These are phyloP conservation scores for Glycyrrhiza uralensis DNA, from an alignment of 306 rosid species.

Conservation along the genomic window DNA sequence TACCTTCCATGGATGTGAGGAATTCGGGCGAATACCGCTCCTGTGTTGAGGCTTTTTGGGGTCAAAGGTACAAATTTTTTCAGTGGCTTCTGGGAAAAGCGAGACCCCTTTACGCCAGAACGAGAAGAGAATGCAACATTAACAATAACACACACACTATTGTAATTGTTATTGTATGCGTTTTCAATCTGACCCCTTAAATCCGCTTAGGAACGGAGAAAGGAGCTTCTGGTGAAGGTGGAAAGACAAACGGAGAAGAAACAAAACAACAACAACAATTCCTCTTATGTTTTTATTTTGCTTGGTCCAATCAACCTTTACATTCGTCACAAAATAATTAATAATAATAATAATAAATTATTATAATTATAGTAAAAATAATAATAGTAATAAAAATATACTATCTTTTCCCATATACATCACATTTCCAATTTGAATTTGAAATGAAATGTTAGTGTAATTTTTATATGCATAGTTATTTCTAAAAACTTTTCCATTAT, in stretches of 20 bases:
- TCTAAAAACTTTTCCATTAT: too few species aligned
- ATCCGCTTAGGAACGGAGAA: slow-evolving; percentile 18
- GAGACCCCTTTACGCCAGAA: slow-evolving; percentile 37
- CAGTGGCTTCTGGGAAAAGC: slow-evolving; percentile 37
- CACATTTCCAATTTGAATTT: too few species aligned
- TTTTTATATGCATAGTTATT: too few species aligned
- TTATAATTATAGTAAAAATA: too few species aligned
- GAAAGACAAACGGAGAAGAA: slow-evolving; percentile 22
- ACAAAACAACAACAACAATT: slow-evolving; percentile 16
- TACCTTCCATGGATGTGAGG: slow-evolving; percentile 77
- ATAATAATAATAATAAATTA: too few species aligned
- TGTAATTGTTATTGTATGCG: slow-evolving; percentile 7
- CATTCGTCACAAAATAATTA: background rate
- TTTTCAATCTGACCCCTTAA: slow-evolving; percentile 30
- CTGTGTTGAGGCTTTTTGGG: slow-evolving; percentile 29
- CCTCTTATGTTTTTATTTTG: slow-evolving; percentile 21
- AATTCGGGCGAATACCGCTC: slow-evolving; percentile 20
- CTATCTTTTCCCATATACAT: too few species aligned
- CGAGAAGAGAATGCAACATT: slow-evolving; percentile 24
- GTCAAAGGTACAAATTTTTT: background rate
- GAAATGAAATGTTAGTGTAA: too few species aligned
- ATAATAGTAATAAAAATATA: too few species aligned
- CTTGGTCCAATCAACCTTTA: slow-evolving; percentile 37
- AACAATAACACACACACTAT: background rate
- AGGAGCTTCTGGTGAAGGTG: slow-evolving; percentile 31